Evolutionary conservation across 257 asterid species (phyloP), one percentile per base, ranked within the genome.

Genomic region (Schizonepeta tenuifolia): DNA sequence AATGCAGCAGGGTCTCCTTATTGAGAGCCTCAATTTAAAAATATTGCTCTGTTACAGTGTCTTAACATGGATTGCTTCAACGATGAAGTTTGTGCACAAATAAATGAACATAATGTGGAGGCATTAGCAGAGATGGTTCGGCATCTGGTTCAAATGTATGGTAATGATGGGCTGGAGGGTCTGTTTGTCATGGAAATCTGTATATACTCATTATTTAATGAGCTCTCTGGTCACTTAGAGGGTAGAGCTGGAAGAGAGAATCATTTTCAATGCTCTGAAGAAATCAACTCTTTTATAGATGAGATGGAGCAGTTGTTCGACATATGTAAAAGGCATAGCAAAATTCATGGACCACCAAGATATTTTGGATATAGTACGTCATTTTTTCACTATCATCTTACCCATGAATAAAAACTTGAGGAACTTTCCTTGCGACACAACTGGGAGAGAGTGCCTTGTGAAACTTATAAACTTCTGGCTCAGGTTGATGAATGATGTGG

Each of bases 71-170:
- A 60, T 74, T 75, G 82, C 85, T 86, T 92, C 81, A 90, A 79
- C 28, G 63, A 56, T 46, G 99, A 95, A 87, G 86, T 92, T 65
- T 82, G 72, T 80, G 81, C 92, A 69, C 96, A 88, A 57, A 85
- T 90, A 63, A 83, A 83, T 74, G 98, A 92, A 72, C 71, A 78
- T 62, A 87, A 77, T 72, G 92, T 95, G 72, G 96, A 86, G 65
- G 87, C 91, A 33, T 83, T 95, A 65, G 98, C 96, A 38, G 77
- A 67, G 70, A 88, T 95, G 99, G 99, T 92, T 69, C 86, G 80
- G 72, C 87, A 80, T 85, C 88, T 95, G 75, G 82, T 75, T 66
- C 81, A 80, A 63, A 62, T 82, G 54, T 78, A 77, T 68, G 90
- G 83, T 64, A 87, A 83, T 79, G 70, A 84, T 26, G 81, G 60